Base-by-base conservation (phyloP, 805 yeast genomes). In the Ogataea henricii region DNA sequence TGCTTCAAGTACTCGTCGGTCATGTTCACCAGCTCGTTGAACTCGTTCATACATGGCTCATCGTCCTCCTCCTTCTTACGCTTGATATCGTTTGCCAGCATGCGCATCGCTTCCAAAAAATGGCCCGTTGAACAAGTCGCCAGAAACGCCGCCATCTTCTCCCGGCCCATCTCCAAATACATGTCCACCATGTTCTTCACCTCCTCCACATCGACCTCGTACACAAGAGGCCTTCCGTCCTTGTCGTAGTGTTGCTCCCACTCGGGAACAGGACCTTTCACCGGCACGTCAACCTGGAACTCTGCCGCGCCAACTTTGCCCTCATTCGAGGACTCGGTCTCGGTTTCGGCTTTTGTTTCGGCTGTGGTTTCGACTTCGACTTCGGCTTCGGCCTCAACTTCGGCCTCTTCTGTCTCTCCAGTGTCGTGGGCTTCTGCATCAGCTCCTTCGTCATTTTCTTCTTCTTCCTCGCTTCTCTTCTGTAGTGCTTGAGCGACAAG, bases 61-160 rank as follows among this genome's bases (percentile, higher is more conserved):
- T 48, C 45, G 17, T 49, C 44, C 23, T 42, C 48, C 3, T 48
- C 45, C 18, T 49, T 46, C 18, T 29, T 45, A n/a, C 40, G 13
- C 20, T 49, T 46, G 42, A 48, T 38, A n/a, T 55, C 57, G 8
- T 49, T 21, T 39, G 42, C 36, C 41, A 64, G 32, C 22, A 51
- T 47, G 26, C 53, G 52, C 43, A 63, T 40, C 8, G 65, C 52
- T 10, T 50, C 56, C 20, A 53, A 39, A 37, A 65, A 65, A 36
- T 63, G 62, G 2, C 53, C 53, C 6, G 58, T 44, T 13, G 63
- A 54, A 7, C 59, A 54, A 18, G 60, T 57, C 3, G 68, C 67
- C 35, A 65, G 45, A 41, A 59, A 63, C 5, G 53, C 57, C 2
- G 59, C 64, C 53, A 65, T 51, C 40, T 62, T 62, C 20, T 56